Conservation (phyloP, 1,139 yeast genomes). For the Zhuliangozyma parablackwelliae region DNA sequence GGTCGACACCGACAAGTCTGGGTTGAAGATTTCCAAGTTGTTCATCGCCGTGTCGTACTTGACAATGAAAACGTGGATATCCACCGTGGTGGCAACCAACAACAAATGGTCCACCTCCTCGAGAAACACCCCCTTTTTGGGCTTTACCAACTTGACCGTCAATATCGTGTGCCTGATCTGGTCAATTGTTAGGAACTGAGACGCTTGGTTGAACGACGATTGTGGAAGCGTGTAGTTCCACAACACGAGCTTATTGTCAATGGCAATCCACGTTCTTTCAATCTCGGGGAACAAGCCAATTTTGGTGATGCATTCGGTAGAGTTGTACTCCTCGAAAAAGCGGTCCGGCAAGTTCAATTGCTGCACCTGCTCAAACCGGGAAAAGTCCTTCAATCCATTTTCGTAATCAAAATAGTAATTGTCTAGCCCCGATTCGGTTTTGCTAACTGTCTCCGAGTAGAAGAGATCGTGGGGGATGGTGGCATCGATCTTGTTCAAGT, state of each 20-base stretch:
- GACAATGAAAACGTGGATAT: conserved; percentile 73
- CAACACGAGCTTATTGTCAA: conserved; percentile 74
- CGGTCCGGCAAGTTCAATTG: conserved; percentile 78
- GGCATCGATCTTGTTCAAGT: conserved; percentile 42
- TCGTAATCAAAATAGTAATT: conserved; percentile 41
- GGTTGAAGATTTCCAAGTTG: conserved; percentile 70
- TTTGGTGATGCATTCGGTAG: conserved; percentile 63
- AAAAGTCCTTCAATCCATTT: conserved; percentile 47
- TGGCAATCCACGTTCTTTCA: conserved; percentile 81
- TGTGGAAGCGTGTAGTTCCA: conserved; percentile 75
- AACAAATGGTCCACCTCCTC: conserved; percentile 70
- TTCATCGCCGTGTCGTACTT: conserved; percentile 48
- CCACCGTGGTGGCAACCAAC: conserved; percentile 75
- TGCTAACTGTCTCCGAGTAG: conserved; percentile 35
- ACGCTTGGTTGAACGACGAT: conserved; percentile 43
- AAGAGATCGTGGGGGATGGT: conserved; percentile 44
- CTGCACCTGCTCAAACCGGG: conserved; percentile 73
- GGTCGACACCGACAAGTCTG: conserved; percentile 75
- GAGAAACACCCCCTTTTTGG: conserved; percentile 76
- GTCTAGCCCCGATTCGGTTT: conserved; percentile 37
- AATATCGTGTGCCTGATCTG: conserved; percentile 76
- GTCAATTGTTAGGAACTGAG: conserved; percentile 77
- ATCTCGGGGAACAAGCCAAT: conserved; percentile 85
- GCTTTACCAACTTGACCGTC: conserved; percentile 71
- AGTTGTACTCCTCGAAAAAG: conserved; percentile 70